Percentiles rank a stretch among this genome's conserved stretches.
phyloP scores from a whole-genome alignment of 148 eudicot species.

The Spergularia marina region DNA sequence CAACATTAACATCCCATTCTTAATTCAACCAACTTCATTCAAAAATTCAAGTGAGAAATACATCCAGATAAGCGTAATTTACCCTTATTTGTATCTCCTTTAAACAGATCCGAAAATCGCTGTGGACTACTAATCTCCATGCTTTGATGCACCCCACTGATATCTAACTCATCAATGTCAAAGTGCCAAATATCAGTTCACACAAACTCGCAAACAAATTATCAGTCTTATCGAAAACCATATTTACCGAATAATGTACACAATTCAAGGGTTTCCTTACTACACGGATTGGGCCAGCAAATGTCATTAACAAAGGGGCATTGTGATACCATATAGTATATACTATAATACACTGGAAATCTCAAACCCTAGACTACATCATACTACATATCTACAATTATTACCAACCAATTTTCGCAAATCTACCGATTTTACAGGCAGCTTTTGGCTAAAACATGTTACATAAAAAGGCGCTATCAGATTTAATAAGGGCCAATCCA shows the following conservation, averaged over 20 bases:
- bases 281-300: no score
- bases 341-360: neutral
- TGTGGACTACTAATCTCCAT: slow-evolving; percentile 33
- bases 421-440: no score
- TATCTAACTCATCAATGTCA: slow-evolving; percentile 10
- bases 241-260: no score
- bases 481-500: no score
- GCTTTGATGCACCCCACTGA: slow-evolving; percentile 23
- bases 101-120: slow-evolving; percentile 26
- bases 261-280: no score
- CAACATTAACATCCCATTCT: slow-evolving; percentile 3
- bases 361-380: no score
- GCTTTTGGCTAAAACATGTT: no score
- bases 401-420: no score
- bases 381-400: no score
- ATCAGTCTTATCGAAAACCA: neutral
- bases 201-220: slow-evolving; percentile 1
- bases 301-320: no score
- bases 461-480: no score
- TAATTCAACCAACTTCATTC: neutral
- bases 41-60: neutral
- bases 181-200: neutral
- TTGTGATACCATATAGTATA: neutral
- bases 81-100: slow-evolving; percentile 21
- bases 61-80: neutral